Conservation (phyloP, 805 yeast genomes). For the Candida succiphila region DNA sequence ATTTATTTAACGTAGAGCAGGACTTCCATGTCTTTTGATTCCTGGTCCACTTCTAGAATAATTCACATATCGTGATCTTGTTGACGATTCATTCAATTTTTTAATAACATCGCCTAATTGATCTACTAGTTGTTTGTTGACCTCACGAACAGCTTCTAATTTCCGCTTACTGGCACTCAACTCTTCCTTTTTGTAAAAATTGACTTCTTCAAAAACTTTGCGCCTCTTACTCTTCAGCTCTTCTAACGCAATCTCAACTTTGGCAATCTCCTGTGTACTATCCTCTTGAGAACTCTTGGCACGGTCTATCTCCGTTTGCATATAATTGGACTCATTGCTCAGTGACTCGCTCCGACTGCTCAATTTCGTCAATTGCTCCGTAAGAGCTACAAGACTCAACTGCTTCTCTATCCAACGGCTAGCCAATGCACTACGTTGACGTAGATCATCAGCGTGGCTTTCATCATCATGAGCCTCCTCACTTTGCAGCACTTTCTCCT, state of each 20-base stretch:
- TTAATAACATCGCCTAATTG: slow-evolving; percentile 9
- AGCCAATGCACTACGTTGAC: too few relatives aligned
- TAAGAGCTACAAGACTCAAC: slow-evolving; percentile 31
- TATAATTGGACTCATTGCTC: slow-evolving; percentile 53
- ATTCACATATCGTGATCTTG: slow-evolving; percentile 14
- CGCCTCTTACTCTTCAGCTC: not conserved
- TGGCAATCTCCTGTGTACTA: slow-evolving; percentile 23
- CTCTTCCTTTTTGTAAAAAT: slow-evolving; percentile 2
- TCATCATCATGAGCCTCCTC: slow-evolving; percentile 9
- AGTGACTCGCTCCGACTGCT: slow-evolving; percentile 35
- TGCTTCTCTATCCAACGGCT: slow-evolving; percentile 29
- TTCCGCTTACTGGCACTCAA: slow-evolving; percentile 2
- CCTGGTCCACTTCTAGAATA: slow-evolving; percentile 14
- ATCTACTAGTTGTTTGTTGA: slow-evolving; percentile 6
- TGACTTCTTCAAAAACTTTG: not conserved
- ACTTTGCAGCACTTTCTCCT: slow-evolving; percentile 4
- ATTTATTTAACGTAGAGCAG: not conserved
- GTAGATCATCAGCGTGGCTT: too few relatives aligned
- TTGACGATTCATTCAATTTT: slow-evolving; percentile 11
- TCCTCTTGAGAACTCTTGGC: slow-evolving; percentile 41
- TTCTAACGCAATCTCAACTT: not conserved
- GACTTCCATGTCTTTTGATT: slow-evolving; percentile 5
- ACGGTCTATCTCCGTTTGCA: slow-evolving; percentile 45
- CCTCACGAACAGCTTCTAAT: not conserved
- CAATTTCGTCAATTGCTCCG: slow-evolving; percentile 32